Percentiles rank a stretch among this genome's conserved stretches.
These are phyloP conservation scores for Colletotrichum simmondsii DNA, from an alignment of 2,329 filamentous ascomycete species.

Conservation along the genomic window DNA sequence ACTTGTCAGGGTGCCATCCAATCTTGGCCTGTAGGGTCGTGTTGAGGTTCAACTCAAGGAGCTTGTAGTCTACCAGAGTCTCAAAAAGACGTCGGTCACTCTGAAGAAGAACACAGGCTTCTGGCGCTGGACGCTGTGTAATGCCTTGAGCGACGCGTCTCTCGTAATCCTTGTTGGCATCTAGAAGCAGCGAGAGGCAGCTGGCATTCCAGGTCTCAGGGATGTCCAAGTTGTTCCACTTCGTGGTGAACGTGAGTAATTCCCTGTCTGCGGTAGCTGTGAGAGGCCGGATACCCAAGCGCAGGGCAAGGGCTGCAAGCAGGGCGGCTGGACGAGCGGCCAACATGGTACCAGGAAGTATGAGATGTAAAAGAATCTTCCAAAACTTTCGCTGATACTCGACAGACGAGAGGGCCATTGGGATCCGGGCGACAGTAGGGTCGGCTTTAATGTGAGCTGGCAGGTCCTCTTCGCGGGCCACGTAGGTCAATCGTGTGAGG, in stretches of 20 bases:
- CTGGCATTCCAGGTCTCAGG: conserved; percentile 61
- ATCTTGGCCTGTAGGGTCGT: conserved; percentile 54
- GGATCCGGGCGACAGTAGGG: conserved; percentile 52
- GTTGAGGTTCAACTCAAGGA: conserved; percentile 56
- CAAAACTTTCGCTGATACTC: conserved; percentile 54
- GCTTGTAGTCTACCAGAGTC: conserved; percentile 56
- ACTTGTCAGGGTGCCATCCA: conserved; percentile 59
- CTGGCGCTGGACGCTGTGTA: conserved; percentile 28
- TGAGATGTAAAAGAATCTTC: conserved; percentile 58
- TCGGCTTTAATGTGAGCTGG: conserved; percentile 53
- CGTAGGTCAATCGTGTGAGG: conserved; percentile 58
- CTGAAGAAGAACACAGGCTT: conserved; percentile 43
- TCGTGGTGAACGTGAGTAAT: conserved; percentile 51
- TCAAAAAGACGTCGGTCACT: conserved; percentile 55
- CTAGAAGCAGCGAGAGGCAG: conserved; percentile 57
- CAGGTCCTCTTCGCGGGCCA: conserved; percentile 50
- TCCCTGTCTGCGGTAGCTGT: conserved; percentile 52
- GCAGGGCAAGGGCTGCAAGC: conserved; percentile 58
- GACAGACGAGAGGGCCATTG: conserved; percentile 50
- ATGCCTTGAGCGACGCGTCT: conserved; percentile 40
- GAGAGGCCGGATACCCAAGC: conserved; percentile 57
- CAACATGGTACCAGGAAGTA: conserved; percentile 60
- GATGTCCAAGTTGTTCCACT: conserved; percentile 59
- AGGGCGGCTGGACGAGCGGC: conserved; percentile 55
- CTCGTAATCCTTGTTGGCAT: conserved; percentile 53